Conservation (phyloP, 805 yeast genomes). For the Grigorovia transvaalensis region DNA sequence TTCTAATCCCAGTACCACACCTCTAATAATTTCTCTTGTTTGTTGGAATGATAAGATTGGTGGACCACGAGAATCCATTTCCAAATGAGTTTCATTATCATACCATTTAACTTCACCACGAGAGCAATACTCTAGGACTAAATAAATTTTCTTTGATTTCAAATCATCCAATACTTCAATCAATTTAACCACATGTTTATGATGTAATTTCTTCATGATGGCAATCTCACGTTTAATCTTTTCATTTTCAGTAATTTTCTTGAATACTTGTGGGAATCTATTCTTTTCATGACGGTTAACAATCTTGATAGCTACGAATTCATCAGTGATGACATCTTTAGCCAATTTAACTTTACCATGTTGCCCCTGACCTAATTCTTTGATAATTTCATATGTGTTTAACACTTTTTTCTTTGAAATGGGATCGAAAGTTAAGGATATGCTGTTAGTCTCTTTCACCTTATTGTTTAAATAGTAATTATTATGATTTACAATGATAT, state of each 20-base stretch:
- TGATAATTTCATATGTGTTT: slow-evolving; percentile 81
- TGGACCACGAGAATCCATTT: slow-evolving; percentile 35
- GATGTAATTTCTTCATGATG: slow-evolving; percentile 86
- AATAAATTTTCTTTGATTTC: slow-evolving; percentile 72
- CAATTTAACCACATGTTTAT: slow-evolving; percentile 82
- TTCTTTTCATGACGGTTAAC: slow-evolving; percentile 57
- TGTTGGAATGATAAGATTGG: slow-evolving; percentile 63
- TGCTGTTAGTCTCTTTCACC: slow-evolving; percentile 78
- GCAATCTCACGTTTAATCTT: slow-evolving; percentile 82
- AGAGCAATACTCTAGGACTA: slow-evolving; percentile 83
- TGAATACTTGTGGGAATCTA: slow-evolving; percentile 7
- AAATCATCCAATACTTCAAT: slow-evolving; percentile 84
- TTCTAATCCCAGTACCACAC: slow-evolving; percentile 80
- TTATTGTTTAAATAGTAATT: slow-evolving; percentile 6
- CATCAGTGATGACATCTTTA: slow-evolving; percentile 50
- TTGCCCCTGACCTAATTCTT: slow-evolving; percentile 91
- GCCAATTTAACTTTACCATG: slow-evolving; percentile 96
- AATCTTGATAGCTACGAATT: slow-evolving; percentile 82
- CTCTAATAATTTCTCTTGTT: slow-evolving; percentile 65
- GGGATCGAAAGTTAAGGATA: slow-evolving; percentile 83
- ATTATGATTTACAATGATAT: slow-evolving; percentile 4
- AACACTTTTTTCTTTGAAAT: slow-evolving; percentile 69
- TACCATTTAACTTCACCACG: slow-evolving; percentile 88
- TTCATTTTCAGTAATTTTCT: slow-evolving; percentile 47
- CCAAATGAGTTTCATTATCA: slow-evolving; percentile 30